Evolutionary conservation across 140 eudicot genomes (phyloP).

Genomic region (Ambrosia hybrid): DNA sequence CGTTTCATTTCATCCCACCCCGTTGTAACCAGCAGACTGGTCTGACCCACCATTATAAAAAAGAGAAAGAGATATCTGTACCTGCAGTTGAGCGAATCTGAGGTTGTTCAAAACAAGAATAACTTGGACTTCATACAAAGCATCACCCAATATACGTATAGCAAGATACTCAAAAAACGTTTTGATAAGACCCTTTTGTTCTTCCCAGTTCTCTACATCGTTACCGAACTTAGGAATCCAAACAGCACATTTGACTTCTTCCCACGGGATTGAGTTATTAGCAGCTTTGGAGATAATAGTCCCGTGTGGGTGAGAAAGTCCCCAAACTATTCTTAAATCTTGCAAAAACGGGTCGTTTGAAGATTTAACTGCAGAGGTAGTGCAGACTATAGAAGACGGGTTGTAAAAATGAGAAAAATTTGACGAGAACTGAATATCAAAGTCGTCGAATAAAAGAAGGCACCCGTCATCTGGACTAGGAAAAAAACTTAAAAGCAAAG

Average conservation of each 20-base stretch:
- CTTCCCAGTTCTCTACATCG: slow-evolving; percentile 47
- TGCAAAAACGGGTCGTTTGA: slow-evolving; percentile 28
- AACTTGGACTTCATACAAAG: slow-evolving; percentile 50
- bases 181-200: slow-evolving; percentile 42
- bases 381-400: slow-evolving; percentile 58
- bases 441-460: slow-evolving; percentile 67
- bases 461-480: slow-evolving; percentile 58
- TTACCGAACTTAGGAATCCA: slow-evolving; percentile 74
- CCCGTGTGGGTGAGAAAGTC: slow-evolving; percentile 53
- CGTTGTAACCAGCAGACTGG: too few relatives aligned
- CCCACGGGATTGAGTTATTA: slow-evolving; percentile 61
- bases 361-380: slow-evolving; percentile 40
- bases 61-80: slow-evolving; percentile 19
- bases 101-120: slow-evolving; percentile 77
- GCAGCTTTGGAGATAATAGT: slow-evolving; percentile 48
- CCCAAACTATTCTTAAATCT: slow-evolving; percentile 47
- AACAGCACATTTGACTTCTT: slow-evolving; percentile 48
- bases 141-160: slow-evolving; percentile 61
- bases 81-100: slow-evolving; percentile 85
- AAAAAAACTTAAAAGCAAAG: slow-evolving; percentile 49
- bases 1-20: too few relatives aligned
- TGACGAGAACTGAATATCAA: slow-evolving; percentile 53
- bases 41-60: neutral
- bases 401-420: slow-evolving; percentile 45
- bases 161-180: slow-evolving; percentile 70